These are phyloP conservation scores for Arbutus unedo DNA, from an alignment of 148 eudicot species.

Conservation along the genomic window DNA sequence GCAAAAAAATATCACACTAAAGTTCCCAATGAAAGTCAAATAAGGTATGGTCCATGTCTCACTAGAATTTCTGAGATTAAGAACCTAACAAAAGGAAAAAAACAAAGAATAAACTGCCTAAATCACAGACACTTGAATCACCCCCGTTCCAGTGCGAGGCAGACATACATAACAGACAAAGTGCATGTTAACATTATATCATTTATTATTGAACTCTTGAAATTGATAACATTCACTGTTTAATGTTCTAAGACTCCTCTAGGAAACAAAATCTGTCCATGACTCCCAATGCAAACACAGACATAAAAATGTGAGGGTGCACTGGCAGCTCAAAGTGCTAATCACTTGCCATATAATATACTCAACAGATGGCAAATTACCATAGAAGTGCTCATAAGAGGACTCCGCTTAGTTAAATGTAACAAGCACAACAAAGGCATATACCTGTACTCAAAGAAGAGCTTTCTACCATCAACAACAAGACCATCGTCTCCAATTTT, in stretches of 20 bases:
- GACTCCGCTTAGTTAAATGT: neutral
- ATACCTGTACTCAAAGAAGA: slow-evolving; percentile 92
- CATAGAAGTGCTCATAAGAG: neutral
- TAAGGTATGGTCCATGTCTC: slow-evolving; percentile 4
- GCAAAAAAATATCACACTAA: neutral
- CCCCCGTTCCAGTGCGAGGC: neutral
- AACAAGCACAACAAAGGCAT: neutral
- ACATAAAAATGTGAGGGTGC: neutral
- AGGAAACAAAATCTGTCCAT: neutral
- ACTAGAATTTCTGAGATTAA: neutral
- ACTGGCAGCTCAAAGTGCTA: neutral
- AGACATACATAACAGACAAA: neutral
- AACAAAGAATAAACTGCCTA: neutral
- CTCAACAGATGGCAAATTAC: neutral
- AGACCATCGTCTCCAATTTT: slow-evolving; percentile 88
- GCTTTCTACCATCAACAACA: slow-evolving; percentile 77
- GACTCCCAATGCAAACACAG: neutral
- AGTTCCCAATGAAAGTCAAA: neutral
- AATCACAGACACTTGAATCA: slow-evolving; percentile 2
- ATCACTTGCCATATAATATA: neutral
- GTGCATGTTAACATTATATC: neutral
- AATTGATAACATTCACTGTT: neutral
- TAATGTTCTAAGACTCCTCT: neutral
- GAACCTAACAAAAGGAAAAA: neutral
- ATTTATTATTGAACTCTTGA: neutral